A percentile compares a stretch with the other conserved stretches of the same genome.
Conservation (phyloP, 2,329 filamentous ascomycete species). For the Paracoccidioides brasiliensis region DNA sequence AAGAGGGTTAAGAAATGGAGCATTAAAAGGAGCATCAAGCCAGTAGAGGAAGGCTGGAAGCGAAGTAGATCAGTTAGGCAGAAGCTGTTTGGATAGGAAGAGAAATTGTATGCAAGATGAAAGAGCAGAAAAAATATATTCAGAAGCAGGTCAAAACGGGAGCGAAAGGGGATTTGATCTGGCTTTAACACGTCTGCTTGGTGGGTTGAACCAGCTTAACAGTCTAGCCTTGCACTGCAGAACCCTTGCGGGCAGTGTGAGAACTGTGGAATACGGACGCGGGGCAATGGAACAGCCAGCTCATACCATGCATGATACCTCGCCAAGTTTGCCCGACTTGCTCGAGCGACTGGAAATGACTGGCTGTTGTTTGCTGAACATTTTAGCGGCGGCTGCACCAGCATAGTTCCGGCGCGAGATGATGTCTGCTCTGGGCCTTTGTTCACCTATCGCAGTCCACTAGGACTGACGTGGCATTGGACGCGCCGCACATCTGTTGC, state of each 20-base stretch:
- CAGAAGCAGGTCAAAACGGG: conserved; percentile 1
- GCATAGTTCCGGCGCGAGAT: not conserved
- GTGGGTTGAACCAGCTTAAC: conserved; percentile 1
- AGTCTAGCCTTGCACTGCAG: not conserved
- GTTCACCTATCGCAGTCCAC: not conserved
- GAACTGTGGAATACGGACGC: not conserved
- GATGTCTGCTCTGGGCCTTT: not conserved
- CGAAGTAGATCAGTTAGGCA: conserved; percentile 1
- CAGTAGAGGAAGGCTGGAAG: conserved; percentile 3
- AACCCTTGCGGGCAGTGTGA: conserved; percentile 2
- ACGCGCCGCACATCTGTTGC: not conserved
- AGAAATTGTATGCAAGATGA: not conserved
- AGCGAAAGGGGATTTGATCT: conserved; percentile 8
- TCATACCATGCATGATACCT: not conserved
- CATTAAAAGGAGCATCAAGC: not conserved
- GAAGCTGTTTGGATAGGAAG: not conserved
- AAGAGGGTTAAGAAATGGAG: conserved; percentile 12
- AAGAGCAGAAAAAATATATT: conserved; percentile 1
- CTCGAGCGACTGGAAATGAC: not conserved
- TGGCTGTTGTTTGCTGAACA: not conserved
- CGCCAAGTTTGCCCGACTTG: not conserved
- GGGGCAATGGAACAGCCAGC: not conserved
- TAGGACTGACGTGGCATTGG: conserved; percentile 3
- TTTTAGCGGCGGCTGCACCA: conserved; percentile 1
- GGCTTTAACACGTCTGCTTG: conserved; percentile 8